Evolutionary conservation across 2,329 filamentous ascomycete species (phyloP).

Genomic region (Cryphonectria japonica): DNA sequence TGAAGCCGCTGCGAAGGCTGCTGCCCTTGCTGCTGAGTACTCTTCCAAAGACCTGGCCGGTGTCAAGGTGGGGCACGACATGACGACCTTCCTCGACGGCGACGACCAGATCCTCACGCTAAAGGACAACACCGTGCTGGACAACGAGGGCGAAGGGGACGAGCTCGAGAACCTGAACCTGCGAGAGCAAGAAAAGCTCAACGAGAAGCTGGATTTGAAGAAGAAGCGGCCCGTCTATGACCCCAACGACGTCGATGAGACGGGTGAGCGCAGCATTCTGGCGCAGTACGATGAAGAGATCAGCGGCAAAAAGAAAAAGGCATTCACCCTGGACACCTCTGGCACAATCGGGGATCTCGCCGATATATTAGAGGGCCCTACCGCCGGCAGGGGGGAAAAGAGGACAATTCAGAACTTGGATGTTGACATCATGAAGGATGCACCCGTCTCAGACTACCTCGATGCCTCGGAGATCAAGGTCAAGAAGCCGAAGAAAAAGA

Average conservation of each 20-base stretch:
- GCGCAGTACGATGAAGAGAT: slow-evolving; percentile 97
- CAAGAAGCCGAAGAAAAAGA: slow-evolving; percentile 93
- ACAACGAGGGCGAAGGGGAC: slow-evolving; percentile 84
- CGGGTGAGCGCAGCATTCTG: slow-evolving; percentile 69
- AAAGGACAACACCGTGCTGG: slow-evolving; percentile 87
- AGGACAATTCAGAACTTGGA: slow-evolving; percentile 74
- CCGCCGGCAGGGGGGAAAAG: slow-evolving; percentile 55
- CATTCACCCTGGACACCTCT: slow-evolving; percentile 80
- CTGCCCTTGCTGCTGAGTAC: slow-evolving; percentile 69
- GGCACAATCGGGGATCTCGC: slow-evolving; percentile 70
- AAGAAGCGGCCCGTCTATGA: slow-evolving; percentile 91
- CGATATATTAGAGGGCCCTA: slow-evolving; percentile 50
- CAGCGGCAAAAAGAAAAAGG: slow-evolving; percentile 83
- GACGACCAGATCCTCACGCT: slow-evolving; percentile 90
- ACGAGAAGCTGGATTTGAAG: slow-evolving; percentile 81
- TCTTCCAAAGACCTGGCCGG: slow-evolving; percentile 85
- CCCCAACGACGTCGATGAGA: slow-evolving; percentile 72
- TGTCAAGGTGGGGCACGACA: slow-evolving; percentile 88
- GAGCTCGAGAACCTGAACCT: slow-evolving; percentile 81
- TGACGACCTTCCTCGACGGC: slow-evolving; percentile 77
- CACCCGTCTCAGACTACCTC: slow-evolving; percentile 82
- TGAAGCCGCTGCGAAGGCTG: slow-evolving; percentile 72
- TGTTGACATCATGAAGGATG: slow-evolving; percentile 69
- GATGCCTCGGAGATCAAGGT: slow-evolving; percentile 87
- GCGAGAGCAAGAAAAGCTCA: slow-evolving; percentile 71